Percentiles rank a stretch among this genome's conserved stretches.
These are phyloP conservation scores for Cadophora sp. DNA, from an alignment of 2,329 filamentous ascomycete species.

Conservation along the genomic window DNA sequence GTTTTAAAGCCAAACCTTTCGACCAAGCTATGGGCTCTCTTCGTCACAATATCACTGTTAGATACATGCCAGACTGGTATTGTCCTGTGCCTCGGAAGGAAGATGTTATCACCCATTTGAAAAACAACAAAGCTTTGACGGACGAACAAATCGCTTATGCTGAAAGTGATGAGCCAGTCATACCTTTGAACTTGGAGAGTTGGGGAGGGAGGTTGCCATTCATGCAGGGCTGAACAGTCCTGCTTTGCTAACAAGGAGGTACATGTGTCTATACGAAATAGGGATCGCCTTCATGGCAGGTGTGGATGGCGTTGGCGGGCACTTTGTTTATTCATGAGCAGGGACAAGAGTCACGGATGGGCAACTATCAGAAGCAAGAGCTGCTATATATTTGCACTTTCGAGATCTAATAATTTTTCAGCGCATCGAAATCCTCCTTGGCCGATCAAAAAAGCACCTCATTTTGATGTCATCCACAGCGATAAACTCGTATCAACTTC, in stretches of 20 bases:
- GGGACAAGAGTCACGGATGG: too few relatives aligned
- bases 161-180: conserved; percentile 19
- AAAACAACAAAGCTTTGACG: neutral
- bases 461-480: neutral
- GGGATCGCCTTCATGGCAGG: neutral
- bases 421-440: neutral
- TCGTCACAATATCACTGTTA: conserved; percentile 19
- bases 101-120: conserved; percentile 18
- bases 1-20: conserved; percentile 8
- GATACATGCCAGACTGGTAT: conserved; percentile 24
- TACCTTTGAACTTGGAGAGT: conserved; percentile 11
- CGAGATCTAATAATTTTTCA: neutral
- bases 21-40: conserved; percentile 14
- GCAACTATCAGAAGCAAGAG: neutral
- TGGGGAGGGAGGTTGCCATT: conserved; percentile 16
- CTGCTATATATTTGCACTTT: neutral
- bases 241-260: neutral
- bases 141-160: conserved; percentile 22
- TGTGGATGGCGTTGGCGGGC: too few relatives aligned
- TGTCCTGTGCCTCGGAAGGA: conserved; percentile 21
- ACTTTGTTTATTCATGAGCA: too few relatives aligned
- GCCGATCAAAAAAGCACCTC: neutral
- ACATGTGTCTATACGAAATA: neutral
- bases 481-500: neutral
- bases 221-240: conserved; percentile 9